Conservation (phyloP, 257 asterid species). For the Anisodus tanguticus region DNA sequence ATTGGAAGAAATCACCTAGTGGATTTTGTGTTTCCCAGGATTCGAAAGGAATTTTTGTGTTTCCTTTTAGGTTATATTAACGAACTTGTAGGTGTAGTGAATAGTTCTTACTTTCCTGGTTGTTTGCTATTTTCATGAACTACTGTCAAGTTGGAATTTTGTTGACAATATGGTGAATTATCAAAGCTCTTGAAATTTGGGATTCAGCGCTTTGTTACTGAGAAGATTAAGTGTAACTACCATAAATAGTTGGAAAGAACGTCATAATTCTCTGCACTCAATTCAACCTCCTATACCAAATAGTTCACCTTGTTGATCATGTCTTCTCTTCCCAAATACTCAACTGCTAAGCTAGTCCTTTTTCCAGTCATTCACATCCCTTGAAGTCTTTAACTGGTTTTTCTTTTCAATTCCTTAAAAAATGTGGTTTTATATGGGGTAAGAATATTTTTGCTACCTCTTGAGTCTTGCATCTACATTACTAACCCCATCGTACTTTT, state of each 20-base stretch:
- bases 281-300: not conserved
- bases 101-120: not conserved
- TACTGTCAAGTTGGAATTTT: not conserved
- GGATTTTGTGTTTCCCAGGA: not conserved
- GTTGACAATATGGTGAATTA: slow-evolving; percentile 2
- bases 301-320: slow-evolving; percentile 1
- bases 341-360: not conserved
- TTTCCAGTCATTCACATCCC: slow-evolving; percentile 10
- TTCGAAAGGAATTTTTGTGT: not conserved
- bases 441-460: not conserved
- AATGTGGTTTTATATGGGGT: not conserved
- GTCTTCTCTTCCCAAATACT: slow-evolving; percentile 14
- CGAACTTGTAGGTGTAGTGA: slow-evolving; percentile 1
- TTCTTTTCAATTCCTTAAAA: not conserved
- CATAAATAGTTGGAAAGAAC: not conserved
- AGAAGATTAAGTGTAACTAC: not conserved
- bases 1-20: not conserved
- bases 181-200: not conserved
- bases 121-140: not conserved
- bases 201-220: slow-evolving; percentile 18
- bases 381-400: not conserved
- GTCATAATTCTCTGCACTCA: not conserved
- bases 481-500: not conserved
- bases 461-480: slow-evolving; percentile 6
- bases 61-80: slow-evolving; percentile 2